phyloP scores from a whole-genome alignment of 2,329 filamentous ascomycete genomes.

The Sporothrix phasma region DNA sequence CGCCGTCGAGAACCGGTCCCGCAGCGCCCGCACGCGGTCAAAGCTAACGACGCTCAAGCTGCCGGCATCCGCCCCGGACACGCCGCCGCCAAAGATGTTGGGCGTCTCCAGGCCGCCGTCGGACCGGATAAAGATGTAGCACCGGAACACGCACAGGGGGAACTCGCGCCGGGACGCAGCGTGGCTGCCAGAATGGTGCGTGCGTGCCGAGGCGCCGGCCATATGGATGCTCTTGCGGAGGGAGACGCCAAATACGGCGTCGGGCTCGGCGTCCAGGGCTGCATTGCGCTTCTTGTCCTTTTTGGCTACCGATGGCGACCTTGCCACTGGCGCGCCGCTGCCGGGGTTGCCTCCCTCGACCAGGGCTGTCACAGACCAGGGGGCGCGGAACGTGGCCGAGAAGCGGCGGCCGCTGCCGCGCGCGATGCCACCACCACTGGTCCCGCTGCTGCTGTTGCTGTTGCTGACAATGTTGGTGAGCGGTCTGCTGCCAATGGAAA shows the following conservation, averaged over 20 bases:
- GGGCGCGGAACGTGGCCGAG: constrained; percentile 26
- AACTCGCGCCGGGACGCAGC: constrained; percentile 30
- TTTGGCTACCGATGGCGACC: constrained; percentile 9
- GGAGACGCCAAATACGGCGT: constrained; percentile 32
- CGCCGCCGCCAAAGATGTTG: constrained; percentile 29
- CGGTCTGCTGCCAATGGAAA: constrained; percentile 11
- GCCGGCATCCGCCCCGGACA: constrained; percentile 26
- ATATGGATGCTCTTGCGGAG: constrained; percentile 32
- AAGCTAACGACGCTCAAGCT: constrained; percentile 19
- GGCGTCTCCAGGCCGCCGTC: constrained; percentile 27
- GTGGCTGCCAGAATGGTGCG: constrained; percentile 28
- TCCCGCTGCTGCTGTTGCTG: background rate
- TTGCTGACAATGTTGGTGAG: background rate
- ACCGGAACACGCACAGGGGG: constrained; percentile 34
- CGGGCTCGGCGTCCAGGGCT: constrained; percentile 15
- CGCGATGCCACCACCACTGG: background rate
- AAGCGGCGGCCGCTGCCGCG: constrained; percentile 17
- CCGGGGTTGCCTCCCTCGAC: constrained; percentile 20
- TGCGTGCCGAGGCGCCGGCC: constrained; percentile 31
- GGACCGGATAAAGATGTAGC: constrained; percentile 29
- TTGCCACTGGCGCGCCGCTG: too few relatives aligned
- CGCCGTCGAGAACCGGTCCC: constrained; percentile 28
- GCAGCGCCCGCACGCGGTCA: constrained; percentile 28
- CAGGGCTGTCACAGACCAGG: constrained; percentile 21
- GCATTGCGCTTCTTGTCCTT: background rate